Evolutionary conservation across 441 rosid genomes (phyloP), one percentile per base, ranked within the genome.

Genomic region (Arabidopsis hybrid): DNA sequence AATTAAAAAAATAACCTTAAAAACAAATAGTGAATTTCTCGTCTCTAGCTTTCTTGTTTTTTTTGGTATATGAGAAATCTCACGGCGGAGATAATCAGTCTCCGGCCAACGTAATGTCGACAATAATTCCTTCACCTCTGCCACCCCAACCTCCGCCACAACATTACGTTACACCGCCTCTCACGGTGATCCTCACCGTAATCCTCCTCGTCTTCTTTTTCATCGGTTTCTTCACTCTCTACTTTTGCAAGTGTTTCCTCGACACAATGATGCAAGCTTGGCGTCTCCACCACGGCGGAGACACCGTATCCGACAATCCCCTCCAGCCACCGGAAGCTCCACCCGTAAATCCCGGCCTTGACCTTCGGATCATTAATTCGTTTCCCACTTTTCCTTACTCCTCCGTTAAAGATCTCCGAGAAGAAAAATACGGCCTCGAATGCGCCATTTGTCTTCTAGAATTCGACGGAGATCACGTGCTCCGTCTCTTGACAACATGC

Each of bases 401-500:
- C 0, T 78, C 79, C 12, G 93, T 92, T 34, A 95, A 89, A 74
- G 87, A 85, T 53, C 85, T 85, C 31, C 80, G 85, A 9, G 71
- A 74, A 12, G 91, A 87, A 1, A 86, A 88, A 29, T 83, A 83
- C 34, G 92, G 90, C 1, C 82, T 89, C 8, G 99, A 92, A 81
- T 92, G 97, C 63, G 91, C 96, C 1, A 89, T 92, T 34, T 95
- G 99, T 77, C 80, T 94, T 72, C 81, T 75, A 0, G 97, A 94
- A 65, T 92, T 94, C 64, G 80, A 75, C n/a, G 87, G 85, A 18
- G 89, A 88, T 0, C 90, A 89, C 59, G 17, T 84, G 7, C 87
- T 77, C 0, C 80, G 97, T n/a, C 89, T 94, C 40, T 46, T 94
- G 39, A 89, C 87, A 0, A 81, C 83, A 4, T 94, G 97, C 81